Evolutionary conservation across 2,329 filamentous ascomycete species (phyloP).

Genomic region (Colletotrichum musicola): DNA sequence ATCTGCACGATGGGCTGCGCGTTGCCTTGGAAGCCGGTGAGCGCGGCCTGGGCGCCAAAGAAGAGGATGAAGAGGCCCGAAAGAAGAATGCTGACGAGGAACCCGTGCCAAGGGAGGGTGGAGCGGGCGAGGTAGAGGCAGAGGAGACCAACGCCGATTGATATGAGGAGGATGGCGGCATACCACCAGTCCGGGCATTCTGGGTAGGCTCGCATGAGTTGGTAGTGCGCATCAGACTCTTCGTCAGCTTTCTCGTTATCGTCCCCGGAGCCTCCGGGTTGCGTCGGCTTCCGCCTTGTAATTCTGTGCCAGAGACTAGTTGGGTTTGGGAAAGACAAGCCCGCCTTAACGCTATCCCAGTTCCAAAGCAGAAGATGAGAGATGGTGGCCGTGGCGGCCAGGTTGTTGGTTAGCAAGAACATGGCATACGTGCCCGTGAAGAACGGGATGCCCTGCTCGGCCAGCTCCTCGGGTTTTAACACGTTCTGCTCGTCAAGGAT

Average conservation of each 20-base stretch:
- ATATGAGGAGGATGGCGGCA: too few relatives aligned
- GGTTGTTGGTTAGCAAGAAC: constrained; percentile 57
- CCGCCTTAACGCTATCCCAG: constrained; percentile 39
- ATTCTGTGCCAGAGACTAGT: neutral
- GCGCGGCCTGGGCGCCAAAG: too few relatives aligned
- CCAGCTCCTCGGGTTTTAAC: constrained; percentile 40
- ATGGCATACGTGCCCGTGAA: constrained; percentile 54
- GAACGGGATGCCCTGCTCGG: constrained; percentile 53
- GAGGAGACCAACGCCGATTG: too few relatives aligned
- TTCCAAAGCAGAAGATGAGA: constrained; percentile 43
- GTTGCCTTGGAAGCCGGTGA: too few relatives aligned
- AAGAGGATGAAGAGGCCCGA: too few relatives aligned
- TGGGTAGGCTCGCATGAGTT: too few relatives aligned
- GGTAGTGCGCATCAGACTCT: too few relatives aligned
- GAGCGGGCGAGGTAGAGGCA: too few relatives aligned
- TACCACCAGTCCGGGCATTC: too few relatives aligned
- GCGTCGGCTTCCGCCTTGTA: neutral
- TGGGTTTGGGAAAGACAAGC: neutral
- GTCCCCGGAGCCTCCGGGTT: neutral
- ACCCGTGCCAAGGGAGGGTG: too few relatives aligned
- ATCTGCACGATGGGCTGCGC: too few relatives aligned
- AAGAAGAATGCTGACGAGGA: too few relatives aligned
- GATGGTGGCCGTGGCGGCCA: constrained; percentile 59
- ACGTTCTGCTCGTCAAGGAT: constrained; percentile 49
- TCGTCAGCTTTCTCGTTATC: neutral